Evolutionary conservation across 257 asterid genomes (phyloP).

Genomic region (Solanum raphanifolium): DNA sequence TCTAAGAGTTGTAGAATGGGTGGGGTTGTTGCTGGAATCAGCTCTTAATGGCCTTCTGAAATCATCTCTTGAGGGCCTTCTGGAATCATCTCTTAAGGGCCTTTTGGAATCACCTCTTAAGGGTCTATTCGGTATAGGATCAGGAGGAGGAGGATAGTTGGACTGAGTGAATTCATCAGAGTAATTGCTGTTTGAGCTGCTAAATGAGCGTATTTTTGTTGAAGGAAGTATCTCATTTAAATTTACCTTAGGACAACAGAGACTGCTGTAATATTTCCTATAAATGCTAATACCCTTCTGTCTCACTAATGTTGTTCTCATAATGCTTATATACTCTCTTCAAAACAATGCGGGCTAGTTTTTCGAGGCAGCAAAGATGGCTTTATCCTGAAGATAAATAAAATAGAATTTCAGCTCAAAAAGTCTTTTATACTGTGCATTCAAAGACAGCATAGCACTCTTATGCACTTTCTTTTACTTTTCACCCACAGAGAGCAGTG

Average conservation of each 20-base stretch:
- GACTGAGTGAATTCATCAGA: not conserved
- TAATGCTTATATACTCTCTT: not conserved
- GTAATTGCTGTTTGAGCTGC: not conserved
- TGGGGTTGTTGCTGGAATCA: not conserved
- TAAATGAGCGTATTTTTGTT: not conserved
- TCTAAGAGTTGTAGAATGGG: not conserved
- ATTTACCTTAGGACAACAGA: not conserved
- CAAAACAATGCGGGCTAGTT: not conserved
- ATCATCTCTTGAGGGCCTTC: slow-evolving; percentile 30
- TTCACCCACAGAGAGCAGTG: not conserved
- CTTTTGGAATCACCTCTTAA: slow-evolving; percentile 13
- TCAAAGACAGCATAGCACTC: not conserved
- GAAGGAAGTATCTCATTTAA: not conserved
- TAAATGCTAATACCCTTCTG: not conserved
- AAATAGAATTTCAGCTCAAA: not conserved
- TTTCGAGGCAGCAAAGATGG: not conserved
- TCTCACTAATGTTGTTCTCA: not conserved
- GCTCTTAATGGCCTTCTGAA: not conserved
- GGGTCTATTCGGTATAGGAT: slow-evolving; percentile 46
- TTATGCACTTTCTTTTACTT: not conserved
- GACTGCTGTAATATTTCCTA: not conserved
- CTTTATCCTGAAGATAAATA: not conserved
- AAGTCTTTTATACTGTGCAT: not conserved
- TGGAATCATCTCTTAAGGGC: not conserved
- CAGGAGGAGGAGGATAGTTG: slow-evolving; percentile 18